Base-by-base conservation (phyloP, 2,329 filamentous ascomycete genomes). In the Diaporthe vexans region DNA sequence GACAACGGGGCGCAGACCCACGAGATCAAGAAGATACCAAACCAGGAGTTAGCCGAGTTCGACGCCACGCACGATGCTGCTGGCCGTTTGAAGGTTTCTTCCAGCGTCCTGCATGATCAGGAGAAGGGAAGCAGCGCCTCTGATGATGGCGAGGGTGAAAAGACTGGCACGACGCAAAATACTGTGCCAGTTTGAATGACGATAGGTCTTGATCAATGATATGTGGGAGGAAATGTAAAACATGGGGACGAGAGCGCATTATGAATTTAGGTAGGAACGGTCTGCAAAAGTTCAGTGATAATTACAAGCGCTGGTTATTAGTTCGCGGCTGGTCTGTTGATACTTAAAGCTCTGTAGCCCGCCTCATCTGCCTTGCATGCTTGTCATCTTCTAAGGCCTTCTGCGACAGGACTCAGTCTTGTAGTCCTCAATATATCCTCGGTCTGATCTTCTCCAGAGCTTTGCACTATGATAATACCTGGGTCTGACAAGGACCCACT, bases 1-100 rank as follows among this genome's bases (percentile, higher is more conserved):
- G 86, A 85, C 0, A 81, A 85, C 74, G 81, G 81, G n/a, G 86
- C 85, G 1, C 81, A 84, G 63, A 85, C 84, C 0, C 86, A 90
- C 78, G 79, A 80, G n/a, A 77, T 90, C 5, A 81, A 87, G 61
- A 88, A 86, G 76, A 82, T 90, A 0, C 85, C 86, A 0, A 77
- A 84, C 0, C 79, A 75, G 0, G 80, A 87, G 48, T 65, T 90
- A 13, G 81, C 78, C 3, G 78, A 79, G 3, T 90, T 86, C 86
- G 87, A 89, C 78, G 81, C 77, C 3, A 78, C 78, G 56, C 78
- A 82, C 75, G 81, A 79, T 59, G 77, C 76, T 9, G 75, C 77
- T 0, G 79, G 80, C 17, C 76, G 78, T 35, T n/a, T 70, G 43
- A 43, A 21, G 67, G 68, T 35, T 37, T 15, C 37, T 8, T 35